Evolutionary conservation across 2,329 filamentous ascomycete genomes (phyloP).

Genomic region (Botrytis galanthina): DNA sequence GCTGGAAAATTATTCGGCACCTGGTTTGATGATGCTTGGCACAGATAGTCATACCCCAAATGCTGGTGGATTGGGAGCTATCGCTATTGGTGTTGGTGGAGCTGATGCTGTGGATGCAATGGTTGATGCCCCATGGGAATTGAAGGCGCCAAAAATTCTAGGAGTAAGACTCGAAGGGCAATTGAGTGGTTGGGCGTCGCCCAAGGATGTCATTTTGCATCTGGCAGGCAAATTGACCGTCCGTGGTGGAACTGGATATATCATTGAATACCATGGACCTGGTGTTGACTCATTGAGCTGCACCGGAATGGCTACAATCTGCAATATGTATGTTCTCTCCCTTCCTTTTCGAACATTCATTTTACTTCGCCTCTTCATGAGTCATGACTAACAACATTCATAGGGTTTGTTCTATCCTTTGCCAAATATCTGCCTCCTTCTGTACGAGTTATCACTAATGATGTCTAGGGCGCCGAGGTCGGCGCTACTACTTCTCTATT

Average conservation of each 20-base stretch:
- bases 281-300: conserved; percentile 86
- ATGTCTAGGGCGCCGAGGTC: conserved; percentile 66
- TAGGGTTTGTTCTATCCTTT: not conserved
- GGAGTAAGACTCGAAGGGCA: conserved; percentile 81
- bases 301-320: conserved; percentile 90
- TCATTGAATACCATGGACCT: conserved; percentile 91
- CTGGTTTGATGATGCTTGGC: conserved; percentile 96
- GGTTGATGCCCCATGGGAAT: conserved; percentile 94
- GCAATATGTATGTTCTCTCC: conserved; percentile 60
- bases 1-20: conserved; percentile 95
- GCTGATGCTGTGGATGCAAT: conserved; percentile 96
- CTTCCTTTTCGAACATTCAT: not conserved
- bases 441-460: not conserved
- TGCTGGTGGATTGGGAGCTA: conserved; percentile 87
- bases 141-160: conserved; percentile 89
- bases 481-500: conserved; percentile 76
- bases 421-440: not conserved
- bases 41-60: conserved; percentile 98
- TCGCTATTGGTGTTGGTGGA: conserved; percentile 95
- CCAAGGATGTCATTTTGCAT: conserved; percentile 92
- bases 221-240: conserved; percentile 90
- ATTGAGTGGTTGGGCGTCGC: conserved; percentile 85
- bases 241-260: conserved; percentile 86
- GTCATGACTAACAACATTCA: not conserved
- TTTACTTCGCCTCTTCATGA: not conserved